phyloP scores from a whole-genome alignment of 2,329 filamentous ascomycete species.

The Xylaria sp. region DNA sequence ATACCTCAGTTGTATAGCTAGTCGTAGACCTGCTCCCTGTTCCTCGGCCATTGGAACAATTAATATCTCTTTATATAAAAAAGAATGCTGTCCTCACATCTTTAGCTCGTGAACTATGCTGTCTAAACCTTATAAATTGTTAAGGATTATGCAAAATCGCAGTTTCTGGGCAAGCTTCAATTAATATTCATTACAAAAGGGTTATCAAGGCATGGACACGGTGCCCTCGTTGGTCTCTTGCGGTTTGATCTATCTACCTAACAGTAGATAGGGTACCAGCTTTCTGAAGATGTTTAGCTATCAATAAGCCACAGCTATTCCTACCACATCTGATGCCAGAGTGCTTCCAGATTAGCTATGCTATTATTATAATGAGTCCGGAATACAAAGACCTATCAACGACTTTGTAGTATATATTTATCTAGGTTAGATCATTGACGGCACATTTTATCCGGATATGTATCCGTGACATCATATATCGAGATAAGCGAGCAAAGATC shows the following conservation, averaged over 20 bases:
- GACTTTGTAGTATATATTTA: neutral
- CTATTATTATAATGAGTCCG: neutral
- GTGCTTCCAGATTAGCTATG: neutral
- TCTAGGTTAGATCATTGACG: neutral
- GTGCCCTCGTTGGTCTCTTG: no score
- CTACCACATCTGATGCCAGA: neutral
- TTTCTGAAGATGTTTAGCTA: no score
- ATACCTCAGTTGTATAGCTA: slow-evolving; percentile 21
- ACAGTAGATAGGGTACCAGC: no score
- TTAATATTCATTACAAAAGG: no score
- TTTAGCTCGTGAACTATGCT: neutral
- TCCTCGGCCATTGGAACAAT: slow-evolving; percentile 1
- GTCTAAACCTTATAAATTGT: neutral
- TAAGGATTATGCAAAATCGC: neutral
- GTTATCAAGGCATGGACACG: no score
- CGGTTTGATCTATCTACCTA: no score
- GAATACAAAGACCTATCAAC: neutral
- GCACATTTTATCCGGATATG: neutral
- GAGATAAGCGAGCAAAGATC: slow-evolving; percentile 9
- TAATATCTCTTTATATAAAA: slow-evolving; percentile 3
- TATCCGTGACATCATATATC: slow-evolving; percentile 21
- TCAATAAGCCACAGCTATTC: neutral
- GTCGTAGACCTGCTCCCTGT: slow-evolving; percentile 8
- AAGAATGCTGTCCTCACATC: neutral
- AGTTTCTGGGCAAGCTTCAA: neutral